Base-by-base conservation (phyloP, 2,329 filamentous ascomycete species). In the Nigrograna mackinnonii region DNA sequence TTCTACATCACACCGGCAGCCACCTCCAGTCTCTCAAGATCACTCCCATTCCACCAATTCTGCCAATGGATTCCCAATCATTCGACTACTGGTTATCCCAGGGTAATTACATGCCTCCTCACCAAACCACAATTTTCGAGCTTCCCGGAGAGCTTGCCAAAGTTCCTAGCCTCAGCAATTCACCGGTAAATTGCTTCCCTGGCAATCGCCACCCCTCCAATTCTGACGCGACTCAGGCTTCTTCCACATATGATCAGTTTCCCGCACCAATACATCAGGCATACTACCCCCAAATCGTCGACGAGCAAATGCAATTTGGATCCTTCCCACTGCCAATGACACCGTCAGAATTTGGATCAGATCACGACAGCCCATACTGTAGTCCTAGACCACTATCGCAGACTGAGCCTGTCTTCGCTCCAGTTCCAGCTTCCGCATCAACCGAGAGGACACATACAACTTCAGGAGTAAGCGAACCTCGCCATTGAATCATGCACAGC, bases 71-170 rank as follows among this genome's bases (percentile, higher is more conserved):
- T 28, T n/a, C n/a, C 24, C 24, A 67, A 44, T 58, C 58, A 18
- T 66, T 60, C 36, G 58, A 67, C 30, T 67, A 67, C 39, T 69
- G 66, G 66, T 50, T 66, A 48, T 55, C 55, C n/a, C 66, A 67
- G 44, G 55, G 57, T 40, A 58, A 56, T 41, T 67, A 64, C 39
- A 47, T 63, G 39, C 57, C 63, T 6, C 47, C 61, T 18, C 59
- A 68, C 26, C 62, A 65, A 36, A 56, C 57, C 6, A 50, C 52
- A 14, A 46, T 67, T 34, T 68, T 64, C 28, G 62, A 69, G 24
- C 43, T 66, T 31, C 56, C 62, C 6, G 59, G 61, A 6, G 64
- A 67, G 40, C 53, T 67, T 5, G 55, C 64, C 16, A 67, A 66
- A 50, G 61, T 68, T 17, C 62, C 67, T 3, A 70, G 67, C 43